Evolutionary conservation across 495 filamentous ascomycete genomes (phyloP).

Genomic region (Lepidopterella palustris): DNA sequence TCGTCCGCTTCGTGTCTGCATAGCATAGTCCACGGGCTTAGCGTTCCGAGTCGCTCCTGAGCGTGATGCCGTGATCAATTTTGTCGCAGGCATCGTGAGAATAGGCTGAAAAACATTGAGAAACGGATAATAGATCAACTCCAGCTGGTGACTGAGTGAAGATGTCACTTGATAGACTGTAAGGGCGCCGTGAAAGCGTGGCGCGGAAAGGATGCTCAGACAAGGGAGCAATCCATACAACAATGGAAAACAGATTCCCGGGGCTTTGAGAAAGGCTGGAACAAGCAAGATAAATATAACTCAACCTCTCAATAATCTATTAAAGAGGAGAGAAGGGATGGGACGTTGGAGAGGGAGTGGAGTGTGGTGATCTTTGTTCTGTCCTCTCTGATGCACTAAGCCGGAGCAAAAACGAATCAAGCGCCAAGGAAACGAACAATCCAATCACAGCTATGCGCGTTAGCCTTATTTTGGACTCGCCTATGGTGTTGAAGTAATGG

Average conservation of each 20-base stretch:
- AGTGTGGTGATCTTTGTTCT: conserved; percentile 22
- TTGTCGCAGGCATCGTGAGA: not conserved
- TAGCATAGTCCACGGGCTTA: conserved; percentile 5
- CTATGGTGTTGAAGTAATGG: not conserved
- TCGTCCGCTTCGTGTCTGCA: conserved; percentile 21
- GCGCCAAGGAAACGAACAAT: not conserved
- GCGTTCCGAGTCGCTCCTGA: conserved; percentile 1
- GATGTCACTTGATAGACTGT: too few relatives aligned
- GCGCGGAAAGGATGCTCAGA: too few relatives aligned
- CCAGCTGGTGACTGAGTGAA: too few relatives aligned
- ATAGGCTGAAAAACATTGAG: not conserved
- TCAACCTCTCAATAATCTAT: not conserved
- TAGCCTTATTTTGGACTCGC: not conserved
- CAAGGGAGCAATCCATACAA: too few relatives aligned
- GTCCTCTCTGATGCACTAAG: not conserved
- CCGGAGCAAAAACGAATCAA: conserved; percentile 6
- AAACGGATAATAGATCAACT: not conserved
- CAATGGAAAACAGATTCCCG: not conserved
- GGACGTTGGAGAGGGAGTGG: not conserved
- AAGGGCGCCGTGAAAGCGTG: too few relatives aligned
- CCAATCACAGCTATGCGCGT: not conserved
- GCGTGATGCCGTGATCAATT: not conserved
- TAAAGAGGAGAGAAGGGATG: conserved; percentile 2
- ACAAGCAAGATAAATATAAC: not conserved
- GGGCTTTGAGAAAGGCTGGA: not conserved